These are phyloP conservation scores for Pseudozyma thailandica DNA, from an alignment of 1,284 basidiomycete species.

Conservation along the genomic window DNA sequence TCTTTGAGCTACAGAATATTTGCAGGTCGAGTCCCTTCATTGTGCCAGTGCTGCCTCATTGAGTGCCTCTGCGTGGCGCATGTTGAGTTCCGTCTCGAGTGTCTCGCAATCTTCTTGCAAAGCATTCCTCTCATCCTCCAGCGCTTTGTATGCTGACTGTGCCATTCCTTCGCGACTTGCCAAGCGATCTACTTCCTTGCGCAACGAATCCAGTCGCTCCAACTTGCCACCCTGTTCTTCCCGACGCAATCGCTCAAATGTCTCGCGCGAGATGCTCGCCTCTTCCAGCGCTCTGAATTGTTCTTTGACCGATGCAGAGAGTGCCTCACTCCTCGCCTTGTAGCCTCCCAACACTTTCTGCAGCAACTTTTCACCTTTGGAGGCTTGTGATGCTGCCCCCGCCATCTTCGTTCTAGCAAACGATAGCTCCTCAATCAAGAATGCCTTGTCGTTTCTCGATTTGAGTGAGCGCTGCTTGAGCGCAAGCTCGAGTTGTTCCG, in stretches of 20 bases:
- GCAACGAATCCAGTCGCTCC: conserved; percentile 57
- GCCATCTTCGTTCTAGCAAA: conserved; percentile 79
- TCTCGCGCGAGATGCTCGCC: conserved; percentile 38
- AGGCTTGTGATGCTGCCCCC: conserved; percentile 81
- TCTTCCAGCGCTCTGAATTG: conserved; percentile 44
- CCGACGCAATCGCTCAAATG: conserved; percentile 53
- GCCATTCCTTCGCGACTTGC: conserved; percentile 51
- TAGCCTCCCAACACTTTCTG: conserved; percentile 89
- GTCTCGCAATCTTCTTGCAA: conserved; percentile 55
- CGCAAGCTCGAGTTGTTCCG: conserved; percentile 69
- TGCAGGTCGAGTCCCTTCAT: too few species aligned
- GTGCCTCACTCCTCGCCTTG: conserved; percentile 78
- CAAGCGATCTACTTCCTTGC: conserved; percentile 55
- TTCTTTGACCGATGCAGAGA: conserved; percentile 71
- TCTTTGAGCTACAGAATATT: too few species aligned
- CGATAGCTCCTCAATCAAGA: conserved; percentile 76
- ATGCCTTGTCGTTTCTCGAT: conserved; percentile 69
- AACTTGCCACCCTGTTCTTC: conserved; percentile 53
- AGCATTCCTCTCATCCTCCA: conserved; percentile 43
- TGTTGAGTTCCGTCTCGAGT: conserved; percentile 61
- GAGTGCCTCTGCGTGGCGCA: conserved; percentile 61
- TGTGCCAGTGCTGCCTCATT: conserved; percentile 34
- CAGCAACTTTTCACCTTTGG: conserved; percentile 92
- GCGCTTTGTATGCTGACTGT: conserved; percentile 49
- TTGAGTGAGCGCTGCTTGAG: conserved; percentile 73